Conservation (phyloP, 2,329 filamentous ascomycete species). For the Verticillium zaregamsianum region DNA sequence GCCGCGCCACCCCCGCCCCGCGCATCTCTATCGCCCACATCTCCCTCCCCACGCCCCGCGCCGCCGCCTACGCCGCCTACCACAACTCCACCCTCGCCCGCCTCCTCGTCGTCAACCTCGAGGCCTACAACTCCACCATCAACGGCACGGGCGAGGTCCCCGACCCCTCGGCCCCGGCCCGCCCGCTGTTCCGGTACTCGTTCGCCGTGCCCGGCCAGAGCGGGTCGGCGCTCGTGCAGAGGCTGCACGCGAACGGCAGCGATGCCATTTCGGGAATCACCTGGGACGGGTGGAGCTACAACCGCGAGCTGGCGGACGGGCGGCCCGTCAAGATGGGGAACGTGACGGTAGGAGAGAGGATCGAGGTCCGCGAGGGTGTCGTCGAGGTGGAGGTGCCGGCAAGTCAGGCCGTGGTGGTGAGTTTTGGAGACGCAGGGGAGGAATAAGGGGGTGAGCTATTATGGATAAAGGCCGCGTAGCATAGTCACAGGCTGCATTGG, state of each 20-base stretch:
- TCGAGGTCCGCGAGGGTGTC: slow-evolving; percentile 29
- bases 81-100: slow-evolving; percentile 36
- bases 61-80: slow-evolving; percentile 56
- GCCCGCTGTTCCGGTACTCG: slow-evolving; percentile 29
- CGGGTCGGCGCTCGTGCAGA: slow-evolving; percentile 32
- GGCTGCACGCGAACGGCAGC: slow-evolving; percentile 57
- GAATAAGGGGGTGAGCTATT: background rate
- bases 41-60: slow-evolving; percentile 30
- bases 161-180: slow-evolving; percentile 23
- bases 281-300: slow-evolving; percentile 59
- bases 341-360: slow-evolving; percentile 46
- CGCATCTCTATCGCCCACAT: slow-evolving; percentile 44
- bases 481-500: background rate
- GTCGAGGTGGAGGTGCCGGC: slow-evolving; percentile 35
- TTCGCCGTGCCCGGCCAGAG: slow-evolving; percentile 28
- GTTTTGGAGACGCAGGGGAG: slow-evolving; percentile 15
- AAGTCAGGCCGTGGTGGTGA: slow-evolving; percentile 35
- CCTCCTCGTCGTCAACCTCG: slow-evolving; percentile 54
- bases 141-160: slow-evolving; percentile 26
- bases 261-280: slow-evolving; percentile 59
- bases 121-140: slow-evolving; percentile 55
- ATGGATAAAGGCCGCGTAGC: background rate
- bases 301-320: slow-evolving; percentile 53
- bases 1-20: slow-evolving; percentile 16
- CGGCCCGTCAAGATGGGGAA: slow-evolving; percentile 49